A percentile compares a stretch with the other conserved stretches of the same genome.
Conservation (phyloP, 1,139 yeast genomes). For the Yamadazyma sp. region DNA sequence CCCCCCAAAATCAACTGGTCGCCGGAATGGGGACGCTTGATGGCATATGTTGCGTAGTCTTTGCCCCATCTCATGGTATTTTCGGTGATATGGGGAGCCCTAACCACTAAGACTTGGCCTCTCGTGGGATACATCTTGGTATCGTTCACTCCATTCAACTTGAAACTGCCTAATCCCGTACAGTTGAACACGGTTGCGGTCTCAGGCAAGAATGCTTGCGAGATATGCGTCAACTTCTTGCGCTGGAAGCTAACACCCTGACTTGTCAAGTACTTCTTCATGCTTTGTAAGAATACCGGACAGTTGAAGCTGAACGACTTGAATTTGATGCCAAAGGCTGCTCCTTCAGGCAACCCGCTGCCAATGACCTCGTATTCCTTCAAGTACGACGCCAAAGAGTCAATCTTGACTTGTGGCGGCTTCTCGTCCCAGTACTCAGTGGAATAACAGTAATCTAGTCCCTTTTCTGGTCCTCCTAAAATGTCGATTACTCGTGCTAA, state of each 20-base stretch:
- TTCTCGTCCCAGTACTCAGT: conserved; percentile 54
- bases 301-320: conserved; percentile 68
- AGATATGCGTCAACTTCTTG: conserved; percentile 44
- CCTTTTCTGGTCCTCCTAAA: conserved; percentile 54
- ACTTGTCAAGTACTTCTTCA: conserved; percentile 11
- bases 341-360: conserved; percentile 27
- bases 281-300: conserved; percentile 23
- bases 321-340: conserved; percentile 52
- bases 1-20: conserved; percentile 64
- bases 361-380: conserved; percentile 11
- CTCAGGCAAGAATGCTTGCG: conserved; percentile 48
- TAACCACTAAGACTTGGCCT: conserved; percentile 68
- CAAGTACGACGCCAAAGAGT: conserved; percentile 11
- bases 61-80: conserved; percentile 54
- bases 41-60: conserved; percentile 58
- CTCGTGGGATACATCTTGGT: conserved; percentile 58
- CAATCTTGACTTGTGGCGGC: conserved; percentile 12
- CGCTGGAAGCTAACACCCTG: conserved; percentile 14
- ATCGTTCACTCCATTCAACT: conserved; percentile 60
- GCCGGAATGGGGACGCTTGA: conserved; percentile 62
- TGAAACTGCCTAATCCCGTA: conserved; percentile 66
- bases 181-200: conserved; percentile 64
- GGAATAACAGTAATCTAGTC: conserved; percentile 53
- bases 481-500: conserved; percentile 41
- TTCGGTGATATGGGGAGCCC: conserved; percentile 55